These are phyloP conservation scores for Alternaria sp. DNA, from an alignment of 2,329 filamentous ascomycete genomes.

Conservation along the genomic window DNA sequence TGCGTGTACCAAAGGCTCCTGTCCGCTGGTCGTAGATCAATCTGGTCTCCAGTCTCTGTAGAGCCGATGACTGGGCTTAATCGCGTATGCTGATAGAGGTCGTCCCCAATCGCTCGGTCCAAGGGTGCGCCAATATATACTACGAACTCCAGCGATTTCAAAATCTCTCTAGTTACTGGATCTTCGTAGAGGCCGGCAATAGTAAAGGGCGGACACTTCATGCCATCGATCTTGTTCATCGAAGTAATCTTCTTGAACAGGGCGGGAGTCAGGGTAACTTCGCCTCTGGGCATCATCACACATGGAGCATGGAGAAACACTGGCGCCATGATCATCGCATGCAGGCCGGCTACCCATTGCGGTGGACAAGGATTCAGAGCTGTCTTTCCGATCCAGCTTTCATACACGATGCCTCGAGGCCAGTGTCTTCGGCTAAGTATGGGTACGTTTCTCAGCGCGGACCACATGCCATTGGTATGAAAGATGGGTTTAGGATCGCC, in stretches of 20 bases:
- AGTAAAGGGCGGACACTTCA: neutral
- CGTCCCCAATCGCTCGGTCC: conserved; percentile 25
- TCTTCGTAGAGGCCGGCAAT: conserved; percentile 12
- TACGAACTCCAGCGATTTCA: conserved; percentile 25
- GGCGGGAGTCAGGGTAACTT: conserved; percentile 8
- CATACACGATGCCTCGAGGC: conserved; percentile 4
- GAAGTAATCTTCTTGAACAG: conserved; percentile 12
- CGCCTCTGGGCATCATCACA: conserved; percentile 19
- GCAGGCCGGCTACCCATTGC: conserved; percentile 29
- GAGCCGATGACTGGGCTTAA: conserved; percentile 26
- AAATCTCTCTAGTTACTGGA: conserved; percentile 10
- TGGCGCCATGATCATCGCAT: conserved; percentile 15
- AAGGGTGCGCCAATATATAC: conserved; percentile 22
- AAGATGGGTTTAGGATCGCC: neutral
- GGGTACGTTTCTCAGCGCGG: no score
- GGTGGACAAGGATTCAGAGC: conserved; percentile 22
- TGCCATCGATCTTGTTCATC: neutral
- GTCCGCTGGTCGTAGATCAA: conserved; percentile 14
- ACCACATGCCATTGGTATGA: neutral
- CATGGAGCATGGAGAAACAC: conserved; percentile 13
- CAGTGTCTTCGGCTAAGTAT: neutral
- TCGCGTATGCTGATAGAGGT: conserved; percentile 20
- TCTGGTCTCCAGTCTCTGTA: conserved; percentile 25
- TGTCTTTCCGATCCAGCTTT: conserved; percentile 20
- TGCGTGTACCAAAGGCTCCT: conserved; percentile 29